phyloP scores from a whole-genome alignment of 306 rosid genomes.

The Fagus sylvatica region DNA sequence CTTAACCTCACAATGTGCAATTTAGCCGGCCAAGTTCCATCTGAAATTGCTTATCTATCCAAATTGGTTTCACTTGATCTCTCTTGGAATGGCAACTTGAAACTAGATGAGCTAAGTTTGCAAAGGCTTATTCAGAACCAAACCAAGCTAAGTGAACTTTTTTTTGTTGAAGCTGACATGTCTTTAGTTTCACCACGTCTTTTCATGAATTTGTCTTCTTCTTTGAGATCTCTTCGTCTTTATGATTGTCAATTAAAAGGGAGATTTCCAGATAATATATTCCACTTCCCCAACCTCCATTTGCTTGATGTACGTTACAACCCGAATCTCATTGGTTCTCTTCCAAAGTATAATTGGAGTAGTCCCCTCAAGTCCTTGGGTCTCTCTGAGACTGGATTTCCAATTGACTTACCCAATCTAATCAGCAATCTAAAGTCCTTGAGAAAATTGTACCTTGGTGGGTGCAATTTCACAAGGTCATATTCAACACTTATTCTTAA shows the following conservation, averaged over 20 bases:
- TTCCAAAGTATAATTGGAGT: background rate
- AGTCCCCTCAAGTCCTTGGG: background rate
- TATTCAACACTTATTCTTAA: background rate
- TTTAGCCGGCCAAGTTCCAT: slow-evolving; percentile 7
- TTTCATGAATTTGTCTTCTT: no score
- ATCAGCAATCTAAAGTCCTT: background rate
- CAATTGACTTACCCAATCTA: background rate
- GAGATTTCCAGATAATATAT: background rate
- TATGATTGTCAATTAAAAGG: no score
- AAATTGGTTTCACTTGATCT: background rate
- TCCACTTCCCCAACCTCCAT: background rate
- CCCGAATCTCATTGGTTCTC: background rate
- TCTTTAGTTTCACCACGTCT: no score
- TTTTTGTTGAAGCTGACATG: background rate
- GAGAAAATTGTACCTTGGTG: background rate
- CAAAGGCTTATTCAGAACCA: background rate
- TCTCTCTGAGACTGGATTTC: background rate
- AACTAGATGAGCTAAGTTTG: background rate
- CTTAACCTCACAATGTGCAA: background rate
- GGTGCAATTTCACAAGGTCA: background rate
- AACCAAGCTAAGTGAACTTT: background rate
- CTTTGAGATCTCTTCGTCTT: no score
- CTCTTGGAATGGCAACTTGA: background rate
- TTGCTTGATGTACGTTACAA: background rate
- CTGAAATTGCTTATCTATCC: slow-evolving; percentile 6